Conservation (phyloP, 768 basidiomycete species). For the Russula ochroleuca region DNA sequence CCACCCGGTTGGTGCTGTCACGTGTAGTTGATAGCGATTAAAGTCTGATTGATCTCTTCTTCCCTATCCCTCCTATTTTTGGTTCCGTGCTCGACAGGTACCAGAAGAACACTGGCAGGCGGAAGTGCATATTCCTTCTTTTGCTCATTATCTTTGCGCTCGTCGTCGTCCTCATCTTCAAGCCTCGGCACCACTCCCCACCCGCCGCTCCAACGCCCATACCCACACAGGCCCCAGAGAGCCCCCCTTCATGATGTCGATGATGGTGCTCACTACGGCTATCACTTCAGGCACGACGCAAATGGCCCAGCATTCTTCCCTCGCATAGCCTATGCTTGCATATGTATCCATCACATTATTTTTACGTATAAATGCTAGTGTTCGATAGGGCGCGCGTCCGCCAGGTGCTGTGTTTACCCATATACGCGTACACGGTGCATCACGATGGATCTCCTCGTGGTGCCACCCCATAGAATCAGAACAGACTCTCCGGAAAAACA, state of each 20-base stretch:
- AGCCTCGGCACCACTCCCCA: constrained; percentile 60
- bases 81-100: constrained; percentile 50
- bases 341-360: constrained; percentile 19
- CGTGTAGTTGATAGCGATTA: constrained; percentile 21
- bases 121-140: constrained; percentile 91
- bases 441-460: constrained; percentile 15
- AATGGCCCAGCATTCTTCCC: neutral
- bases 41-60: constrained; percentile 9
- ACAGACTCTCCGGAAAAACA: constrained; percentile 2
- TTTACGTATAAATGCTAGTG: constrained; percentile 20
- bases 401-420: neutral
- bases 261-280: neutral
- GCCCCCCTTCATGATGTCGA: constrained; percentile 4
- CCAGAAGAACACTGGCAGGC: constrained; percentile 88
- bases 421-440: neutral
- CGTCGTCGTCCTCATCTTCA: constrained; percentile 86
- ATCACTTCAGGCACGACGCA: neutral
- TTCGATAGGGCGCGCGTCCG: too few species aligned
- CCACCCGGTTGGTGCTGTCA: constrained; percentile 59
- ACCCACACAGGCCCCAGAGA: constrained; percentile 22
- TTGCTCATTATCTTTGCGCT: constrained; percentile 85
- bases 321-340: constrained; percentile 14
- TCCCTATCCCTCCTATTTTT: neutral
- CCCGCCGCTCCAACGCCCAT: constrained; percentile 34
- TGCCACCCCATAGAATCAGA: constrained; percentile 19